Base-by-base conservation (phyloP, 768 basidiomycete genomes). In the Amanita polypyramis region DNA sequence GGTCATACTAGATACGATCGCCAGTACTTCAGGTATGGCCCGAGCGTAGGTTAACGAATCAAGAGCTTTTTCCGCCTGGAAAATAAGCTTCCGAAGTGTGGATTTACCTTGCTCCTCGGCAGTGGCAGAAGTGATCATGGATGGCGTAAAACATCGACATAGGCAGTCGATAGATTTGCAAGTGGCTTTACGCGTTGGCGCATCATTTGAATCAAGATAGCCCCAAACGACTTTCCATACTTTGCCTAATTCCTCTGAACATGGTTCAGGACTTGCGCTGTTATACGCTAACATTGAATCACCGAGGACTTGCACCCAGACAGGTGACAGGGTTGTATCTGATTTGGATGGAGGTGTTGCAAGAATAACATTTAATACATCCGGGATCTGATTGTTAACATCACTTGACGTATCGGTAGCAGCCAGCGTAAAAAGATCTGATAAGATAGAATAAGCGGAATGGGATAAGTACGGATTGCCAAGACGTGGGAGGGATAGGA, bases 381-480 rank as follows among this genome's bases (percentile, higher is more conserved):
- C 67, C 41, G 77, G 67, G 36, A 86, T 69, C 53, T 82, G 78
- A 48, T 74, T 70, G 27, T 69, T 64, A 42, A 77, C 61, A 51
- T 70, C 68, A 51, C 66, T 69, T 2, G 71, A 69, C 5, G 70
- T 72, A 39, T 79, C 78, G 43, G 73, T 68, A 9, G 69, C 60
- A 2, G 77, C 72, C 14, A 71, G 62, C 19, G 75, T 61, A 52
- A 97, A 82, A 4, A 98, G 72, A 54, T 85, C 83, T 27, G 93
- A 81, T 53, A 99, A 74, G 41, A 94, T 75, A 33, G 85, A 81
- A 61, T 94, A 97, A 25, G 87, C 74, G 11, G 88, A 80, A 62
- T 93, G 84, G 1, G 94, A 85, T 36, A 99, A 75, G 62, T 93
- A 96, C 17, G 86, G 78, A 55, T 89, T 92, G 33, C 85, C 87